These are phyloP conservation scores for Spergularia bocconei DNA, from an alignment of 148 eudicot genomes.

Conservation along the genomic window DNA sequence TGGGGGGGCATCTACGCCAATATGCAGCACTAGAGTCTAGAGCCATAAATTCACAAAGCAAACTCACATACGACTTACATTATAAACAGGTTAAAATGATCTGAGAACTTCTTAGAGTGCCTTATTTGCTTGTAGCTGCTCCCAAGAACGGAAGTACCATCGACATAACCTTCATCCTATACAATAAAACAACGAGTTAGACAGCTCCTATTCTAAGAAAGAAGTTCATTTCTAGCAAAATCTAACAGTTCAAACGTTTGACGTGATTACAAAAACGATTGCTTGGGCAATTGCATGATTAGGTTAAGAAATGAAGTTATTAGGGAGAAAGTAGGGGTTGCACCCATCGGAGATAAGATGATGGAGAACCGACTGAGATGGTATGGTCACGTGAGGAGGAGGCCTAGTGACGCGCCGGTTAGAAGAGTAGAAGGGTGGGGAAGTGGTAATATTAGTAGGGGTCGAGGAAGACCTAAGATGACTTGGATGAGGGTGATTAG, in stretches of 20 bases:
- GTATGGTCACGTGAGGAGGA: too few species aligned
- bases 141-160: background rate
- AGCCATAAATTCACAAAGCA: conserved; percentile 1
- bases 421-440: too few species aligned
- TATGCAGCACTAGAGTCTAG: background rate
- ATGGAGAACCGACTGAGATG: too few species aligned
- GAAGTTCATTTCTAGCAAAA: background rate
- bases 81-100: background rate
- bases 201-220: background rate
- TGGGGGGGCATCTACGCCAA: too few species aligned
- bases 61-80: conserved; percentile 13
- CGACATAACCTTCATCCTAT: conserved; percentile 65
- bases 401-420: too few species aligned
- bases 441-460: too few species aligned
- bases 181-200: background rate
- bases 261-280: background rate
- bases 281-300: background rate
- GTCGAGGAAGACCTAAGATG: too few species aligned
- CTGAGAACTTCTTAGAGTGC: conserved; percentile 11
- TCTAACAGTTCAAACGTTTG: background rate
- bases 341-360: too few species aligned
- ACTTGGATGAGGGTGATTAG: too few species aligned
- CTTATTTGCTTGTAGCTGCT: conserved; percentile 26
- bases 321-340: too few species aligned
- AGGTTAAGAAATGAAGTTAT: too few species aligned